Conservation (phyloP, 148 eudicot genomes). For the Fagopyrum tataricum region DNA sequence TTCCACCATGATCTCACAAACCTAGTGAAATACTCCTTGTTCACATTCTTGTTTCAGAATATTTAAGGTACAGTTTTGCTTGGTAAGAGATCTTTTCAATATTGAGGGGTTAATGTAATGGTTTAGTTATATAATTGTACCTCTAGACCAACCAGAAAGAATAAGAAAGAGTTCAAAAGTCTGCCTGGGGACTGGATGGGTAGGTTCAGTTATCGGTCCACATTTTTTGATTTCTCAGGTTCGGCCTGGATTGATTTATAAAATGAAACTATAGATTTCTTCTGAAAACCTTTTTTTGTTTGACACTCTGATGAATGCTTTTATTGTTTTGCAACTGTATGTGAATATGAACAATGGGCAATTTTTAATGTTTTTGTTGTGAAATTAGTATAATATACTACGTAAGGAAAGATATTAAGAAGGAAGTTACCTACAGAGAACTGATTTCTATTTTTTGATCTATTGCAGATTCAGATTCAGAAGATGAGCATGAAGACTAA, state of each 20-base stretch:
- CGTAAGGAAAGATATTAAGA: not conserved
- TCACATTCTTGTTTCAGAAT: not conserved
- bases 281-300: too few relatives aligned
- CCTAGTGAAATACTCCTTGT: not conserved
- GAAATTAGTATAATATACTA: too few relatives aligned
- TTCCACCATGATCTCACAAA: too few relatives aligned
- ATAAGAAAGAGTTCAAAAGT: not conserved
- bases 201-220: too few relatives aligned
- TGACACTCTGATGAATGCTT: not conserved
- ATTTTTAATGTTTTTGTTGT: not conserved
- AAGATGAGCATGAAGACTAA: conserved; percentile 87
- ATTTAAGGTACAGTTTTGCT: not conserved
- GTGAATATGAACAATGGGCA: not conserved
- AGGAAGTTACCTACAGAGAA: not conserved
- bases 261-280: too few relatives aligned
- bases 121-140: not conserved
- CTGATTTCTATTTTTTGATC: not conserved
- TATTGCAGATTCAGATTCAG: conserved; percentile 74
- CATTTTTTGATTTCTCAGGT: too few relatives aligned
- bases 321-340: not conserved
- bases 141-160: not conserved
- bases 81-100: not conserved
- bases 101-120: not conserved
- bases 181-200: too few relatives aligned
- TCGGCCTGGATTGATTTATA: too few relatives aligned